Base-by-base conservation (phyloP, 1,139 yeast species). In the Kodamaea suecica region DNA sequence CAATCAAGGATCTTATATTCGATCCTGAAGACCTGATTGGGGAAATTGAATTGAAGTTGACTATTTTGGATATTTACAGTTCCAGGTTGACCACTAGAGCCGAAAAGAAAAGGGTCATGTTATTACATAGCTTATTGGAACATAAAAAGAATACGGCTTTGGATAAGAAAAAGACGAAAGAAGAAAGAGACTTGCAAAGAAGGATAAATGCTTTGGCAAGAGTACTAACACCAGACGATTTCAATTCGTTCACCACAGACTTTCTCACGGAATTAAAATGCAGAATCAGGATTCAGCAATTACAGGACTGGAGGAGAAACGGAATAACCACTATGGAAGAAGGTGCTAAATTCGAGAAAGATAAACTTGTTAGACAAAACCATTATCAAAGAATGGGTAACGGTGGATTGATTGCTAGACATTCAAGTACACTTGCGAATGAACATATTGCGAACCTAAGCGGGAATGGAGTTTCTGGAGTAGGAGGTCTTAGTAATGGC, bases 1-100 rank as follows among this genome's bases (percentile, higher is more conserved):
- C 95, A 0, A 87, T 92, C 25, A 94, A 92, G 56, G 98, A 94
- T 56, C 86, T 92, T 92, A 76, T 84, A 5, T 92, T 94, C 53
- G 97, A 92, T 50, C 87, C 94, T 0, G 97, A 92, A 44, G 98
- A 92, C 52, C 80, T 81, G 42, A 80, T 83, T 19, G 80, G 82
- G 34, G 98, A 92, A 53, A 81, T 90, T 33, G 95, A 92, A 53
- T 74, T 92, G 52, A 92, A 92, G 57, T 70, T 92, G 47, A 80
- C 95, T 1, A 82, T 88, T 4, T 66, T 92, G 47, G 95, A 87
- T 45, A 90, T 92, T 35, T 92, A 92, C 59, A 88, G 86, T 57
- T 83, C 95, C 24, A 73, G 95, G 47, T 73, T 92, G 46, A 87
- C 96, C 3, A 73, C 94, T 7, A 79, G 98, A 55, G 95, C 97